Conservation (phyloP, 805 yeast genomes). For the Wickerhamomyces chambardii region DNA sequence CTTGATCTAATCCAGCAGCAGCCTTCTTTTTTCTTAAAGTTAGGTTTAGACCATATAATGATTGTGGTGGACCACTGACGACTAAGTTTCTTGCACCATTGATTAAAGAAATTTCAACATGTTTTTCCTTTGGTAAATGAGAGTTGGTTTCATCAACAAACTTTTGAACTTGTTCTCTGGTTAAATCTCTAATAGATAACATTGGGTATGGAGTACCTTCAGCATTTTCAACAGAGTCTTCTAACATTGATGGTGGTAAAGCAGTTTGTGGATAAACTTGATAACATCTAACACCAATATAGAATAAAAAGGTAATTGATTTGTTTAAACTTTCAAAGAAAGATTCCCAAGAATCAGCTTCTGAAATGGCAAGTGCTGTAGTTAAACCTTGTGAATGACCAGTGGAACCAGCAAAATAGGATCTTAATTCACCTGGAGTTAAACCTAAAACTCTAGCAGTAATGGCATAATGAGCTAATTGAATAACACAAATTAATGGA, state of each 20-base stretch:
- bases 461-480: constrained; percentile 86
- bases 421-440: constrained; percentile 82
- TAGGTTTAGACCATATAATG: constrained; percentile 90
- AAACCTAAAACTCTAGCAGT: constrained; percentile 78
- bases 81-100: constrained; percentile 96
- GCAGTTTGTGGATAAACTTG: constrained; percentile 89
- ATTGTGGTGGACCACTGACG: constrained; percentile 97
- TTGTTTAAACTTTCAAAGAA: constrained; percentile 65
- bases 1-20: constrained; percentile 88
- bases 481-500: constrained; percentile 96
- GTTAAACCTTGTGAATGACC: constrained; percentile 92
- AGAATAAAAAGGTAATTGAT: constrained; percentile 81
- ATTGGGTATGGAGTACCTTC: constrained; percentile 98
- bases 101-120: constrained; percentile 80
- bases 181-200: constrained; percentile 88
- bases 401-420: constrained; percentile 62
- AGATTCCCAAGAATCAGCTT: constrained; percentile 76
- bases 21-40: constrained; percentile 92
- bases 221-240: constrained; percentile 86
- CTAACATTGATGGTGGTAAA: constrained; percentile 85
- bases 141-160: constrained; percentile 83
- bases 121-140: constrained; percentile 88
- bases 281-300: constrained; percentile 88
- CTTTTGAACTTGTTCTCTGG: constrained; percentile 67
- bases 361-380: constrained; percentile 86